Conservation (phyloP, 768 basidiomycete genomes). For the Suillus alpinus region DNA sequence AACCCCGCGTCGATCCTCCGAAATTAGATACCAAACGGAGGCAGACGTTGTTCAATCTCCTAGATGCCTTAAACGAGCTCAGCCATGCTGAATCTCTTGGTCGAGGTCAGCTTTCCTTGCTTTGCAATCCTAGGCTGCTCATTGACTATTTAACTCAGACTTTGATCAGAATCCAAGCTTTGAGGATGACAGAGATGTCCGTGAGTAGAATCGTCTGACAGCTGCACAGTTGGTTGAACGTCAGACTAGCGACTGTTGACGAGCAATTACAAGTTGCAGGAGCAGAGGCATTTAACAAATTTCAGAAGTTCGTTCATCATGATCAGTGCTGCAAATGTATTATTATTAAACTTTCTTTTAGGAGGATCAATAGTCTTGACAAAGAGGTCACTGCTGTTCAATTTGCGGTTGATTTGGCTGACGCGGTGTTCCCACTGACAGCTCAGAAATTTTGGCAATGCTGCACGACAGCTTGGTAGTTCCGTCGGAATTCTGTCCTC, state of each 20-base stretch:
- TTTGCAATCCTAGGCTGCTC: background rate
- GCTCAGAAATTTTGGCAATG: slow-evolving; percentile 76
- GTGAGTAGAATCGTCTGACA: slow-evolving; percentile 40
- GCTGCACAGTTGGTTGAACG: background rate
- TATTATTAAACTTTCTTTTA: slow-evolving; percentile 21
- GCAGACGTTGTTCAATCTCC: slow-evolving; percentile 36
- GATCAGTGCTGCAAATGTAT: background rate
- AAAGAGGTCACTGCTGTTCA: slow-evolving; percentile 44
- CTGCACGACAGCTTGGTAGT: slow-evolving; percentile 72
- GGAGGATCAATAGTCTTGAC: slow-evolving; percentile 61
- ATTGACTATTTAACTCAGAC: slow-evolving; percentile 21
- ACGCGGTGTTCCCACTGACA: slow-evolving; percentile 22
- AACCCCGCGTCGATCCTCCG: slow-evolving; percentile 4
- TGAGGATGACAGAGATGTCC: slow-evolving; percentile 64
- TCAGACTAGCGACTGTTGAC: slow-evolving; percentile 53
- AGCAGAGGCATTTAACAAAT: slow-evolving; percentile 60
- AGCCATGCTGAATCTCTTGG: slow-evolving; percentile 33
- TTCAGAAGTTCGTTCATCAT: slow-evolving; percentile 49
- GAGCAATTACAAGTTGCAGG: slow-evolving; percentile 69
- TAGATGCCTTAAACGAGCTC: slow-evolving; percentile 39
- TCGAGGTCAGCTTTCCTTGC: slow-evolving; percentile 7
- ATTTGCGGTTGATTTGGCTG: background rate
- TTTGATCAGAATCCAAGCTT: slow-evolving; percentile 44
- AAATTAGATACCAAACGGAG: slow-evolving; percentile 24
- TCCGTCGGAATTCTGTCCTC: slow-evolving; percentile 77